phyloP scores from a whole-genome alignment of 2,329 filamentous ascomycete genomes.

The Fragosphaeria purpurea region DNA sequence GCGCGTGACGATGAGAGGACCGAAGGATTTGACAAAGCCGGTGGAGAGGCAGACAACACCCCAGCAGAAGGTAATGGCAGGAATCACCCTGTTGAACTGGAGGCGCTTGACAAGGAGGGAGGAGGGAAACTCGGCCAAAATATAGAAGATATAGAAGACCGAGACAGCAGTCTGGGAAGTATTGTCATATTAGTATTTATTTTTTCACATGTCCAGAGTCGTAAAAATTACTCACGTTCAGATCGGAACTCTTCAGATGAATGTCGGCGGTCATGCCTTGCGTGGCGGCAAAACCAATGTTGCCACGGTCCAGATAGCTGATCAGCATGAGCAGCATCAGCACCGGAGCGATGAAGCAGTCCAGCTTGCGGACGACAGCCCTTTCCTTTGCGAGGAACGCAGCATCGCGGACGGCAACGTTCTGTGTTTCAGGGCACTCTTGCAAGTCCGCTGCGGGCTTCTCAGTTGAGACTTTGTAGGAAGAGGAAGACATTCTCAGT shows the following conservation, averaged over 20 bases:
- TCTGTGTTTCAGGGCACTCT: too few species aligned
- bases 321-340: conserved; percentile 11
- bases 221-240: background rate
- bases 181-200: too few species aligned
- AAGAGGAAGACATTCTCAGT: too few species aligned
- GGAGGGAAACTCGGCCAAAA: conserved; percentile 17
- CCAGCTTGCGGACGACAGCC: conserved; percentile 5
- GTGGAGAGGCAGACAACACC: conserved; percentile 21
- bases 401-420: too few species aligned
- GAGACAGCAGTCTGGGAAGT: background rate
- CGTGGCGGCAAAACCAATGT: conserved; percentile 18
- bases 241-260: conserved; percentile 3
- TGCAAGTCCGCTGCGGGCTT: too few species aligned
- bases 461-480: too few species aligned
- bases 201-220: too few species aligned
- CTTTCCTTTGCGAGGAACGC: too few species aligned
- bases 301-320: conserved; percentile 17
- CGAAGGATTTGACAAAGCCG: conserved; percentile 23
- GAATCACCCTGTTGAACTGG: conserved; percentile 19
- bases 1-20: conserved; percentile 23
- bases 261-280: conserved; percentile 15
- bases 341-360: conserved; percentile 3
- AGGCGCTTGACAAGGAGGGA: conserved; percentile 17
- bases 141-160: conserved; percentile 6
- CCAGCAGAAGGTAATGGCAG: conserved; percentile 20